Percentiles rank a stretch among this genome's conserved stretches.
Conservation (phyloP, 441 rosid species). For the Brassica hybrid region DNA sequence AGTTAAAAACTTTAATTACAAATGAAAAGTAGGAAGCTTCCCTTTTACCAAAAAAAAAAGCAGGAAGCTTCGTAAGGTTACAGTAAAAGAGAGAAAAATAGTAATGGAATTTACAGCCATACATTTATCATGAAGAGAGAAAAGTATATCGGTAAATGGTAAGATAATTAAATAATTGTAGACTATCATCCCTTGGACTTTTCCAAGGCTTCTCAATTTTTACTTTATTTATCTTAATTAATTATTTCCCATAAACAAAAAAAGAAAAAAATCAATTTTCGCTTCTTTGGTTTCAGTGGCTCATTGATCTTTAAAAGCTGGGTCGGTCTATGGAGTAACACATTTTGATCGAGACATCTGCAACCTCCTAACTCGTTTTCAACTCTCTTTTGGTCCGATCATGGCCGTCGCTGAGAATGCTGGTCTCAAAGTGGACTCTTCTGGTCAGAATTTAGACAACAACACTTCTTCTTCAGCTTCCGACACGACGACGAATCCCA, state of each 20-base stretch:
- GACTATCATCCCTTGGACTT: neutral
- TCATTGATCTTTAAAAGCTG: neutral
- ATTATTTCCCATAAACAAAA: neutral
- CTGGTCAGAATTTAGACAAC: slow-evolving; percentile 65
- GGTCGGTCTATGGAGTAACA: neutral
- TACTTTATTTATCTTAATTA: neutral
- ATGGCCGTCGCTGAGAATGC: slow-evolving; percentile 97
- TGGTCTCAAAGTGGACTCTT: slow-evolving; percentile 67
- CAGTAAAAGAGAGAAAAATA: neutral
- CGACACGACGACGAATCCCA: slow-evolving; percentile 38
- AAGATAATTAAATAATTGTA: too few relatives aligned
- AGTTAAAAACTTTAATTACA: neutral
- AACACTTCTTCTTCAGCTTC: slow-evolving; percentile 52
- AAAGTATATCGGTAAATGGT: neutral
- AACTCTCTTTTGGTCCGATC: slow-evolving; percentile 44
- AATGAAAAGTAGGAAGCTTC: neutral
- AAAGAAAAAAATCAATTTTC: neutral
- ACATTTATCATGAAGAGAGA: neutral
- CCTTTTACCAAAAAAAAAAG: neutral
- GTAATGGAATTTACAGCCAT: neutral
- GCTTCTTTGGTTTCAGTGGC: neutral
- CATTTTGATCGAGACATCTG: slow-evolving; percentile 43
- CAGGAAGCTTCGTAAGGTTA: neutral
- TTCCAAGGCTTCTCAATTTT: neutral
- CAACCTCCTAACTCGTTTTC: slow-evolving; percentile 28